Evolutionary conservation across 305 asterid species (phyloP).

Genomic region (Rubia occidens): DNA sequence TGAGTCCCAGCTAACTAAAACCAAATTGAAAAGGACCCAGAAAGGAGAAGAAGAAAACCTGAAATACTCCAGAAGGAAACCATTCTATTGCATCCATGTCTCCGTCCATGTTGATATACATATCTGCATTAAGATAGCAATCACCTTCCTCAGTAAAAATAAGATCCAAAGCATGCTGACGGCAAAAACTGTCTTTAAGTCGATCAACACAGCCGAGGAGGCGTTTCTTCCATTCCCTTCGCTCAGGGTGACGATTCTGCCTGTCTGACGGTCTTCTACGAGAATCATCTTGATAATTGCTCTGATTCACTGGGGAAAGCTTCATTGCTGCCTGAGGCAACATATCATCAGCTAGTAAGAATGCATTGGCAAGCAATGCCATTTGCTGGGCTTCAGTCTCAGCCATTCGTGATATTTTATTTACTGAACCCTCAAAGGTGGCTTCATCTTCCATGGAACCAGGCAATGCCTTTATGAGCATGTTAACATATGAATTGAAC

Average conservation of each 20-base stretch:
- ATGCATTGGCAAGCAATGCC: constrained; percentile 97
- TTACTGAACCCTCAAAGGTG: constrained; percentile 60
- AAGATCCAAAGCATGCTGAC: constrained; percentile 90
- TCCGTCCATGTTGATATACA: constrained; percentile 76
- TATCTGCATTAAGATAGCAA: constrained; percentile 74
- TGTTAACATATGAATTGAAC: constrained; percentile 68
- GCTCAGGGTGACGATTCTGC: constrained; percentile 93
- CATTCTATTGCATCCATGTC: constrained; percentile 77
- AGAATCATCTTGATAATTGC: constrained; percentile 55
- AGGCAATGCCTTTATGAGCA: constrained; percentile 92
- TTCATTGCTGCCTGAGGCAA: constrained; percentile 97
- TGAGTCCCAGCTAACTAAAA: background rate
- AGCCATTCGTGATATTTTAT: constrained; percentile 86
- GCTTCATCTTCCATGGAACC: constrained; percentile 90
- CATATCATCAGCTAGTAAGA: constrained; percentile 82
- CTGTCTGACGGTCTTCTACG: constrained; percentile 77
- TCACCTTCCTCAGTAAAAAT: constrained; percentile 97
- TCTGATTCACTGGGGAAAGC: constrained; percentile 58
- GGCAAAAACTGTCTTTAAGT: constrained; percentile 94
- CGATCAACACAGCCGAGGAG: constrained; percentile 71
- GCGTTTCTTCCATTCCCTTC: constrained; percentile 93
- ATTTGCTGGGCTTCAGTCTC: constrained; percentile 94
- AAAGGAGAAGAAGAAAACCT: constrained; percentile 43
- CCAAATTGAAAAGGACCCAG: background rate
- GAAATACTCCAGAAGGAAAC: constrained; percentile 92